Percentiles rank a stretch among this genome's conserved stretches.
Conservation (phyloP, 2,329 filamentous ascomycete genomes). For the Beauveria pseudobassiana region DNA sequence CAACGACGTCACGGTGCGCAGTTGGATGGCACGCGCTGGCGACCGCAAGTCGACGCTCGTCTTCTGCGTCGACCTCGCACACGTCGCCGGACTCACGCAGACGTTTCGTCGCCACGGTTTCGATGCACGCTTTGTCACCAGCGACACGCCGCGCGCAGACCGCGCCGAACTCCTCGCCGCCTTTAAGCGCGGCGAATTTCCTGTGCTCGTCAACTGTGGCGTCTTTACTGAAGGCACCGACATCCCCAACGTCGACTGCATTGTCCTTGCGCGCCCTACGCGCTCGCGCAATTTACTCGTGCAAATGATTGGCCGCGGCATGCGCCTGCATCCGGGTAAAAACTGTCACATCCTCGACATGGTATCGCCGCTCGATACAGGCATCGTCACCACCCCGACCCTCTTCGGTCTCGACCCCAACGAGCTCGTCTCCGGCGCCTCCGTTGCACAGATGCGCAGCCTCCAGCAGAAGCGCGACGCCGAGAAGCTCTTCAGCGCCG, state of each 20-base stretch:
- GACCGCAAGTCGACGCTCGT: slow-evolving; percentile 78
- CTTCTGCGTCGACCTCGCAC: slow-evolving; percentile 86
- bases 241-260: slow-evolving; percentile 93
- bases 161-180: slow-evolving; percentile 64
- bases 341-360: slow-evolving; percentile 96
- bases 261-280: slow-evolving; percentile 81
- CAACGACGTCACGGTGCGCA: slow-evolving; percentile 78
- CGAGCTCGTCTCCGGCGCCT: slow-evolving; percentile 63
- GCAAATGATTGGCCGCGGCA: slow-evolving; percentile 95
- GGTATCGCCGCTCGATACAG: slow-evolving; percentile 76
- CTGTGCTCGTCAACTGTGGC: slow-evolving; percentile 87
- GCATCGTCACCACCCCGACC: slow-evolving; percentile 84
- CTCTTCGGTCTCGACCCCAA: slow-evolving; percentile 86
- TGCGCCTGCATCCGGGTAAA: slow-evolving; percentile 75
- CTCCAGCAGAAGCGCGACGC: slow-evolving; percentile 42
- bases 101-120: slow-evolving; percentile 71
- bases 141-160: slow-evolving; percentile 63
- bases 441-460: slow-evolving; percentile 51
- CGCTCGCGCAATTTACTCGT: slow-evolving; percentile 87
- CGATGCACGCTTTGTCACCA: slow-evolving; percentile 81
- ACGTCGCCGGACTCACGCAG: slow-evolving; percentile 67
- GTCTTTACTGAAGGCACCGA: slow-evolving; percentile 97
- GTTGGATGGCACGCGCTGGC: slow-evolving; percentile 73
- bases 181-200: slow-evolving; percentile 71
- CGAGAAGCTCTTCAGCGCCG: slow-evolving; percentile 24